Evolutionary conservation across 768 basidiomycete genomes (phyloP), one percentile per base, ranked within the genome.

Genomic region (Leucosporidium yakuticum): DNA sequence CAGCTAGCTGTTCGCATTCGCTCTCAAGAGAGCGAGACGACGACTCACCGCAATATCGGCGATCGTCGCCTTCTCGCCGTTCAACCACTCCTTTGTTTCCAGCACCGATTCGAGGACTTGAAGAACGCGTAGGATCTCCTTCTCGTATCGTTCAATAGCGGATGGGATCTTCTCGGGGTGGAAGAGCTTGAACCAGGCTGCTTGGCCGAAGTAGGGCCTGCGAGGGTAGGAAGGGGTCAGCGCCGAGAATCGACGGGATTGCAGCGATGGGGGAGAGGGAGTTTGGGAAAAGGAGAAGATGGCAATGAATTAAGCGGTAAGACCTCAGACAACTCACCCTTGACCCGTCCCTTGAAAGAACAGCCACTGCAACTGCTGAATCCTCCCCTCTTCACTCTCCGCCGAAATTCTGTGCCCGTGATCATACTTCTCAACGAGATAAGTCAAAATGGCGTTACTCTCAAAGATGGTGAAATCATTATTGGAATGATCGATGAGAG

Each of bases 91-190:
- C 55, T 74, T 73, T 64, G 78, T 78, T n/a, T 69, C 65, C 32
- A 78, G 73, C 29, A 78, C 76, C 32, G 63, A 49, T 29, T 78
- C 75, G 61, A 78, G 76, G 15, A 78, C 78, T 39, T 67, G 23
- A 60, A 74, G 57, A 14, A 78, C 76, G 14, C 78, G 75, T 27
- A 54, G 44, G 17, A 70, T 71, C 76, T 78, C 78, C 49, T 76
- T 74, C 54, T 71, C 64, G 75, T 78, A 78, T 25, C 78, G 74
- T 66, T 76, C 75, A 49, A 76, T 63, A 48, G 76, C 77, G 66
- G 67, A 70, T n/a, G 74, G 77, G 49, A 76, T 29, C 68, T 76
- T 73, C 74, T 78, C 78, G 7, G 73, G 63, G 67, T 77, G 76
- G 70, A 62, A 75, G 19, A 56, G 27, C 60, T 58, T 44, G 75